Evolutionary conservation across 1,284 basidiomycete genomes (phyloP), one percentile per base, ranked within the genome.

Genomic region (Cutaneotrichosporon daszewskae): DNA sequence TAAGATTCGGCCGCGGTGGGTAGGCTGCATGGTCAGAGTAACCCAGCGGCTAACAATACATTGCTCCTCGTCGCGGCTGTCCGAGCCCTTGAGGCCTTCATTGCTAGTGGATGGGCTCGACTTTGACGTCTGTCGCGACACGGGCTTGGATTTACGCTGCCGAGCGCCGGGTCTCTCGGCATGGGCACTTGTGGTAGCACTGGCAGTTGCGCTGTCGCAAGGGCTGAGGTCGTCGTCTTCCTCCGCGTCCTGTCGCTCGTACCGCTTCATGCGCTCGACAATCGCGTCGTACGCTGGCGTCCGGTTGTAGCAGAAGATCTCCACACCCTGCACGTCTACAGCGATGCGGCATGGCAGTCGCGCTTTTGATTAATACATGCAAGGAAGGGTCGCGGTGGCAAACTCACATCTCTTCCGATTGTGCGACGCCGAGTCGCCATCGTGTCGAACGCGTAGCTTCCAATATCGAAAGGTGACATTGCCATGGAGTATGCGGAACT

Each of bases 401-500:
- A 12, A 56, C 63, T 49, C 40, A 68, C 64, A 53, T 40, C 64
- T 29, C 43, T 58, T 64, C 0, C 39, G 17, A 36, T 66, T 66
- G 16, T 27, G 38, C 9, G 50, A 55, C 14, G 47, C 38, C 9
- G 57, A 37, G 45, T 64, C 62, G 31, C 75, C 76, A 19, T 77
- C 74, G 33, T 78, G 75, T 44, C 77, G 74, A 77, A 86, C 59
- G 63, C 76, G 47, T 55, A 87, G 80, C 43, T 88, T 78, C 91
- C 91, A 96, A 67, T 91, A 95, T 50, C 87, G 76, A 87, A 90
- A 95, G 53, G 84, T 84, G 38, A 95, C 68, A 61, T 88, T 81
- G 2, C 82, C 84, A 66, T 87, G 87, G 40, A 88, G 79, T 37
- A 88, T 78, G 48, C 80, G 80, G 35, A 91, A 75, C 9, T 85